Base-by-base conservation (phyloP, 345 rosid genomes). In the Anacardium occidentale region DNA sequence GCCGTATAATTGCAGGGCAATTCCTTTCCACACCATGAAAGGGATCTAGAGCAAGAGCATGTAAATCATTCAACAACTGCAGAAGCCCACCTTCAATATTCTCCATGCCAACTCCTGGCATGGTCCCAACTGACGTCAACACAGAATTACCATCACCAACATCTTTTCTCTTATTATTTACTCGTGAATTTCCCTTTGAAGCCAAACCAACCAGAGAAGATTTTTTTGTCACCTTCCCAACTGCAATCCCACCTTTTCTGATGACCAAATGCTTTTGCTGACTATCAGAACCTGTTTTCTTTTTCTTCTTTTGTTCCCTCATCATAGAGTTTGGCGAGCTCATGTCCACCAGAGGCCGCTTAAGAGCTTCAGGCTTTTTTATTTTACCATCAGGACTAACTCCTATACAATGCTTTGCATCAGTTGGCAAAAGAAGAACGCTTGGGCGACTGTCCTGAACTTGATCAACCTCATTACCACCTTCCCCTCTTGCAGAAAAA, bases 11-110 rank as follows among this genome's bases (percentile, higher is more conserved):
- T 65, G 85, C 72, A 68, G 87, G 85, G 50, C 81, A 74, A 50
- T 79, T 74, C 75, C 85, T 83, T 76, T 84, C 91, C 44, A 75
- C 67, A 57, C 86, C 95, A 76, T 78, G 79, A 70, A 88, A 88
- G 51, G 92, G 98, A 82, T 90, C 82, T 24, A 90, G 81, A 47
- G 98, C 96, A 72, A 96, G 85, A 58, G 85, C 84, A 77, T 86
- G 92, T 80, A 96, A 82, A 82, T 87, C 89, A 68, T 71, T 77
- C 81, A 96, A 79, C 59, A 91, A 70, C 67, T 91, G 88, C 44
- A 77, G 76, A 68, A 90, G 78, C 52, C 85, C 90, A 25, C 66
- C 59, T 71, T 85, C 89, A 64, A 62, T 64, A 64, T 54, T 79
- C 57, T 83, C 84, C 21, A 59, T 37, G 58, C 70, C 72, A 69